Conservation (phyloP, 2,329 filamentous ascomycete genomes). For the Monosporascus cannonballus region DNA sequence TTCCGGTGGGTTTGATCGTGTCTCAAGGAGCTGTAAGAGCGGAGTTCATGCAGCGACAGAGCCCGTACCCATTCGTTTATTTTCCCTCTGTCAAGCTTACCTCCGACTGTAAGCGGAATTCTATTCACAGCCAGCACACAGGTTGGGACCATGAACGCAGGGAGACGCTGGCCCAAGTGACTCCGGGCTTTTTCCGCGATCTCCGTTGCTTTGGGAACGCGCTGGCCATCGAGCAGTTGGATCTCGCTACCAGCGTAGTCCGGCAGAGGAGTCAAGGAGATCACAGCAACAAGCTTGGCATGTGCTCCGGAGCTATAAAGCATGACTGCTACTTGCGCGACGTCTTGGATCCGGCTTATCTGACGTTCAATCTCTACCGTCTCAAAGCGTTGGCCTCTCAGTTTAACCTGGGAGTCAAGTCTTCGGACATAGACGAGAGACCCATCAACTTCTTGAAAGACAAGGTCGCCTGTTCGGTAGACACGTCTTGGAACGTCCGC, state of each 20-base stretch:
- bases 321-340: background rate
- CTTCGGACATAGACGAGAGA: constrained; percentile 34
- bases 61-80: background rate
- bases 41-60: background rate
- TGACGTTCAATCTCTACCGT: constrained; percentile 14
- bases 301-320: background rate
- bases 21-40: background rate
- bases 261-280: background rate
- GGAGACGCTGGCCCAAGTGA: background rate
- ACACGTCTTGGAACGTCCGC: constrained; percentile 16
- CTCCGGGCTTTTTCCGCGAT: background rate
- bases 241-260: background rate
- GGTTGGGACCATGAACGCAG: background rate
- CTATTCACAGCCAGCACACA: background rate
- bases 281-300: background rate
- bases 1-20: background rate
- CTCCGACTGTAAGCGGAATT: background rate
- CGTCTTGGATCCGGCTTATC: background rate
- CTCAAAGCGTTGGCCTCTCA: constrained; percentile 45
- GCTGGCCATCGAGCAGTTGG: background rate
- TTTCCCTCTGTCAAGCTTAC: background rate
- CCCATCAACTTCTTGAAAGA: constrained; percentile 25
- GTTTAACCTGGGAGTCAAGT: constrained; percentile 46
- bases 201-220: background rate
- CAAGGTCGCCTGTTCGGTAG: constrained; percentile 35